phyloP scores from a whole-genome alignment of 2,329 filamentous ascomycete genomes.

The Fusarium torreyae region DNA sequence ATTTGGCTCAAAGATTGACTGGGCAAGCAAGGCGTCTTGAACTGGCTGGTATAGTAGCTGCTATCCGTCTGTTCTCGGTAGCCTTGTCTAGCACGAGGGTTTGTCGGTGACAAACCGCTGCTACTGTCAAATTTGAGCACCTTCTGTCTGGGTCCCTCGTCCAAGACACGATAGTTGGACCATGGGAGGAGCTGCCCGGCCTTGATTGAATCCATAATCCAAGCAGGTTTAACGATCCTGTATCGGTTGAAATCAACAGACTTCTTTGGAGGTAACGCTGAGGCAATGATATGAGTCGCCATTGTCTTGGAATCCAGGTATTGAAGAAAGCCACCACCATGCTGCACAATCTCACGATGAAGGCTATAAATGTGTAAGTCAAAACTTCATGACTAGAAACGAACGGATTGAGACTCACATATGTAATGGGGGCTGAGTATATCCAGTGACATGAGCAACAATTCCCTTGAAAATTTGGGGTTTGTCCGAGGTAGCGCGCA shows the following conservation, averaged over 20 bases:
- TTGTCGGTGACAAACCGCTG: constrained; percentile 76
- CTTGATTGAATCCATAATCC: constrained; percentile 91
- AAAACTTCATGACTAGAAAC: background rate
- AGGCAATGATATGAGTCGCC: constrained; percentile 96
- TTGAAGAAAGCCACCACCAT: constrained; percentile 96
- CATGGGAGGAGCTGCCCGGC: constrained; percentile 88
- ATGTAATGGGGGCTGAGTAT: constrained; percentile 93
- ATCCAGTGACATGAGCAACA: constrained; percentile 93
- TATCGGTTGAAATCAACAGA: constrained; percentile 89
- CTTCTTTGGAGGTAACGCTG: constrained; percentile 92
- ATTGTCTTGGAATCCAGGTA: constrained; percentile 95
- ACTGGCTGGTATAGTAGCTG: constrained; percentile 86
- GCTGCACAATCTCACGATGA: constrained; percentile 87
- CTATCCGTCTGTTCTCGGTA: constrained; percentile 87
- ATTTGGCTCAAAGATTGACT: constrained; percentile 51
- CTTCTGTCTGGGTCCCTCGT: constrained; percentile 87
- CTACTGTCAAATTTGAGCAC: constrained; percentile 75
- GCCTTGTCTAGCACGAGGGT: constrained; percentile 68
- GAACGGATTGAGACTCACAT: constrained; percentile 63
- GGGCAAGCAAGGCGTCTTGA: constrained; percentile 62
- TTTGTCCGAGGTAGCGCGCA: constrained; percentile 78
- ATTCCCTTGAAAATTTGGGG: constrained; percentile 92
- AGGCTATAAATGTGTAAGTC: constrained; percentile 62
- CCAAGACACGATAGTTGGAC: constrained; percentile 86
- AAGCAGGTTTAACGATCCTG: constrained; percentile 93